Percentiles rank a stretch among this genome's conserved stretches.
phyloP scores from a whole-genome alignment of 1,284 basidiomycete genomes.

The Exobasidium cylindrosporum region DNA sequence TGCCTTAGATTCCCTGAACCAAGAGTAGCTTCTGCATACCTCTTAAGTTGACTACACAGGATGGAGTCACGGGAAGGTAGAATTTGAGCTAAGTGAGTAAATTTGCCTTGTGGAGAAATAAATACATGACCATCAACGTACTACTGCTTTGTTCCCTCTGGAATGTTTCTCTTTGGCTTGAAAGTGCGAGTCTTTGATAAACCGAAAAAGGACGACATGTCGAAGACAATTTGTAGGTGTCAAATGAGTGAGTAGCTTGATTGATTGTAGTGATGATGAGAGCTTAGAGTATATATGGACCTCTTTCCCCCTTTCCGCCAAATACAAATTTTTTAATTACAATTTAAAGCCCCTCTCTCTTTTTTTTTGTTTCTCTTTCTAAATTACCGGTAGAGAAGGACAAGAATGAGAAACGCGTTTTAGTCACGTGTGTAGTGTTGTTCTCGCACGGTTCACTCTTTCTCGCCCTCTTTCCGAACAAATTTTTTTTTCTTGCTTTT shows the following conservation, averaged over 20 bases:
- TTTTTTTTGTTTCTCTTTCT: not conserved
- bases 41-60: constrained; percentile 69
- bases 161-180: constrained; percentile 90
- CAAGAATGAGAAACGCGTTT: not conserved
- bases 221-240: not conserved
- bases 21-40: constrained; percentile 93
- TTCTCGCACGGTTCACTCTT: constrained; percentile 1
- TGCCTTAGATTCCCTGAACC: constrained; percentile 60
- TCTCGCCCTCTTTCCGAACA: too few relatives aligned
- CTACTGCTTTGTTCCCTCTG: constrained; percentile 93
- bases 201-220: constrained; percentile 48
- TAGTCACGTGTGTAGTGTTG: constrained; percentile 4
- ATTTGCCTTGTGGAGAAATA: too few relatives aligned
- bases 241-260: not conserved
- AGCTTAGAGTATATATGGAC: not conserved
- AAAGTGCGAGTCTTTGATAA: constrained; percentile 79
- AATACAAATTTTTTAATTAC: not conserved
- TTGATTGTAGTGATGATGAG: not conserved
- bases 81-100: too few relatives aligned
- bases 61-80: not conserved
- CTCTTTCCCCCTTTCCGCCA: not conserved
- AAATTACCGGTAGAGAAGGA: not conserved
- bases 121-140: constrained; percentile 12
- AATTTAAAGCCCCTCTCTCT: constrained; percentile 3
- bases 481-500: too few relatives aligned